Conservation (phyloP, 1,284 basidiomycete genomes). For the Pterulicium gracile region DNA sequence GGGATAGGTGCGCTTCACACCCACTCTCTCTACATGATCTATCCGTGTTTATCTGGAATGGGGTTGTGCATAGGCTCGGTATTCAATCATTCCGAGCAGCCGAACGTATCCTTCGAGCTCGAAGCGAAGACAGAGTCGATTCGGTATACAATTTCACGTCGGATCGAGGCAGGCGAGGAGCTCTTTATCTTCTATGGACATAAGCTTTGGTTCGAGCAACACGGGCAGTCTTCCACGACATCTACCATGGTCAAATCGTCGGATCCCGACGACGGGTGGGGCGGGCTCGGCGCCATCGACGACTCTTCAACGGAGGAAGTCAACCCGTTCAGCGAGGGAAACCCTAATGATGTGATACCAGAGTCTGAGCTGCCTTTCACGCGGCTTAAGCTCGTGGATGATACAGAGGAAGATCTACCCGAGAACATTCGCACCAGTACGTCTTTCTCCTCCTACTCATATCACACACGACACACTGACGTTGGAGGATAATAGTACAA, state of each 20-base stretch:
- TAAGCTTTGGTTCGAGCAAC: constrained; percentile 54
- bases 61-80: constrained; percentile 45
- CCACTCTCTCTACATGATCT: neutral
- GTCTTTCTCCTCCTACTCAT: constrained; percentile 9
- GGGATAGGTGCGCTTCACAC: constrained; percentile 57
- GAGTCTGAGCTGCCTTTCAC: constrained; percentile 55
- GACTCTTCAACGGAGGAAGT: constrained; percentile 11
- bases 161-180: constrained; percentile 55
- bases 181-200: constrained; percentile 73
- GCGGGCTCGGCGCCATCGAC: constrained; percentile 27
- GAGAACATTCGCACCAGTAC: constrained; percentile 46
- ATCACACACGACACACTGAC: neutral
- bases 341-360: constrained; percentile 33
- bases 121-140: constrained; percentile 50
- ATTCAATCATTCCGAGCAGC: constrained; percentile 66
- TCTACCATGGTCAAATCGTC: constrained; percentile 3
- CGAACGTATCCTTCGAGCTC: constrained; percentile 64
- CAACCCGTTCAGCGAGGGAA: constrained; percentile 23
- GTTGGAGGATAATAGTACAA: constrained; percentile 35
- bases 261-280: constrained; percentile 32
- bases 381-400: constrained; percentile 36
- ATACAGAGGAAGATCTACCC: constrained; percentile 49
- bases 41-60: neutral
- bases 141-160: constrained; percentile 47
- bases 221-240: constrained; percentile 17